Percentiles rank a stretch among this genome's conserved stretches.
These are phyloP conservation scores for Alternaria conjuncta DNA, from an alignment of 2,329 filamentous ascomycete species.

Conservation along the genomic window DNA sequence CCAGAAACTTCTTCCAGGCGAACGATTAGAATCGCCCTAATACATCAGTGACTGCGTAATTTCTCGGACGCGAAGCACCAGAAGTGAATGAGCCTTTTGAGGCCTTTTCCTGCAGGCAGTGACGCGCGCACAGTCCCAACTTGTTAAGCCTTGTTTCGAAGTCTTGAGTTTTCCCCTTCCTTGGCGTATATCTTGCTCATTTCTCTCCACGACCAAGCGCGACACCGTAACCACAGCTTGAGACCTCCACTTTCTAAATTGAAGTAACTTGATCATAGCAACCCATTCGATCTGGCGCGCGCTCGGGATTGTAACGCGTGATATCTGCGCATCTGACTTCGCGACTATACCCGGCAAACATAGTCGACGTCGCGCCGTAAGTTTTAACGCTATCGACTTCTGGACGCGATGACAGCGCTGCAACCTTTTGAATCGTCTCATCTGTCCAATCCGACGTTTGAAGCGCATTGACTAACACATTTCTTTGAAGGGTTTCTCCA, in stretches of 20 bases:
- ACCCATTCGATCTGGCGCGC: neutral
- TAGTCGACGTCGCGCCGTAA: neutral
- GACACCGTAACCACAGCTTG: neutral
- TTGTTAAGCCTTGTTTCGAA: neutral
- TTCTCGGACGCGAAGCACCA: neutral
- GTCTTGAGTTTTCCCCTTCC: neutral
- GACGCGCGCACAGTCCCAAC: neutral
- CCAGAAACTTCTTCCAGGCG: too few species aligned
- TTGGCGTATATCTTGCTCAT: neutral
- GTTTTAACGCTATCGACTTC: rapidly evolving
- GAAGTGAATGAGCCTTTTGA: neutral
- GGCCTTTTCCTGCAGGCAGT: neutral
- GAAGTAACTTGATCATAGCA: neutral
- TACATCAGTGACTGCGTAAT: neutral
- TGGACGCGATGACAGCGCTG: neutral
- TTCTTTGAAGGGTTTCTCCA: neutral
- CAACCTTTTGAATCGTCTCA: neutral
- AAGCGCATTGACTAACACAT: neutral
- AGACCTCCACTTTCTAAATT: neutral
- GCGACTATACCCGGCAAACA: neutral
- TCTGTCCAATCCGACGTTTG: neutral
- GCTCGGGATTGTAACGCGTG: neutral
- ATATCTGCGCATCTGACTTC: neutral
- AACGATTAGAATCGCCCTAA: neutral
- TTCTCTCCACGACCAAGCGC: neutral